Evolutionary conservation across 2,329 filamentous ascomycete genomes (phyloP), one percentile per base, ranked within the genome.

Genomic region (Didymella keratinophila): DNA sequence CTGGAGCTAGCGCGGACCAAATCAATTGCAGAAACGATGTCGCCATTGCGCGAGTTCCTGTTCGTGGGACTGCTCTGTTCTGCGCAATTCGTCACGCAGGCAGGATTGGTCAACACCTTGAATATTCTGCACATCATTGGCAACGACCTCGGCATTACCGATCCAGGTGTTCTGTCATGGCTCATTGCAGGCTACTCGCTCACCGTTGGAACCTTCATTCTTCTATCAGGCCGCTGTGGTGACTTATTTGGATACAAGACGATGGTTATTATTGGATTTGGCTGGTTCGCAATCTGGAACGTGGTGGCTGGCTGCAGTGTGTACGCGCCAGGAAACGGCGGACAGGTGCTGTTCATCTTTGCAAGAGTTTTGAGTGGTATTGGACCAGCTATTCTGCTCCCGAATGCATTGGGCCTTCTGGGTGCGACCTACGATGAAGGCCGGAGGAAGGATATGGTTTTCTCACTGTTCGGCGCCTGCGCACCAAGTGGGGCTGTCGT

Each of bases 331-430:
- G 61, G 58, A 1, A 62, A 61, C 30, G 60, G 64, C 2, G 69
- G 69, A 8, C 68, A 72, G 28, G 71, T 77, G 2, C 66, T 79
- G 2, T 79, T 79, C 57, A 72, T 74, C 34, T 74, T 76, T 39
- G 68, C 73, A 1, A 62, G 77, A 37, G 77, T 73, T 0, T 46
- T 79, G 25, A 68, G 72, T 45, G 82, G 86, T 0, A 81, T 88
- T 18, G 89, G 88, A 0, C 85, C 86, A 0, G 86, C 87, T 0
- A 78, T 91, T 32, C 76, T 83, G 11, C 77, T 90, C 23, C 88
- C 89, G 0, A 91, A 89, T 61, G 86, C 80, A 0, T 74, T 90
- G 21, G 87, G 87, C 2, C 79, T 91, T 12, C 72, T 90, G 0
- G 87, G 86, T 2, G 78, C 78, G 0, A 80, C 83, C 0, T 89